A percentile compares a stretch with the other conserved stretches of the same genome.
phyloP scores from a whole-genome alignment of 2,329 filamentous ascomycete species.

The Botryotinia narcissicola region DNA sequence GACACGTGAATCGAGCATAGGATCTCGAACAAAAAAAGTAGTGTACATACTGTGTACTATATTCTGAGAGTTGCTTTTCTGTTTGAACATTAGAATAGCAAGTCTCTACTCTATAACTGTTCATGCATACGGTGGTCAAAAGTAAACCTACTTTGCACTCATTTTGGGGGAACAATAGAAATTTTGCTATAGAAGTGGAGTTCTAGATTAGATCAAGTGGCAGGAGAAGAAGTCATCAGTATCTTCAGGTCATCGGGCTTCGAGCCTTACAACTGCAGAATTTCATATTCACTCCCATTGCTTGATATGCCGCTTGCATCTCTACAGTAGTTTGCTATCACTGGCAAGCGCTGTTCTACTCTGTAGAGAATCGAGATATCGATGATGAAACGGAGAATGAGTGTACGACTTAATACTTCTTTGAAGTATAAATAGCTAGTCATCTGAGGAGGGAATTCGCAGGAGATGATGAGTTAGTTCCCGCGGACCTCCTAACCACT shows the following conservation, averaged over 20 bases:
- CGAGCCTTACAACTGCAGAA: not conserved
- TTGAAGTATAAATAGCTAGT: not conserved
- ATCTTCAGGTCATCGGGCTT: too few species aligned
- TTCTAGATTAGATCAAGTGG: too few species aligned
- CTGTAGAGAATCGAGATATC: not conserved
- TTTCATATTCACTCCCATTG: not conserved
- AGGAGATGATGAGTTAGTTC: too few species aligned
- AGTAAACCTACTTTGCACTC: not conserved
- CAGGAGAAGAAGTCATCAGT: too few species aligned
- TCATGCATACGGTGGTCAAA: not conserved
- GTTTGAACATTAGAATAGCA: not conserved
- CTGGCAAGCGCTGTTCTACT: not conserved
- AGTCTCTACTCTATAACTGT: not conserved
- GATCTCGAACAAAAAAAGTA: not conserved
- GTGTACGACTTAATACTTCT: not conserved
- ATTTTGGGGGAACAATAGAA: not conserved
- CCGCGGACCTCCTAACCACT: too few species aligned
- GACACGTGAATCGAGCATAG: not conserved
- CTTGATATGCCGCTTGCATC: not conserved
- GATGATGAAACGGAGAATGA: not conserved
- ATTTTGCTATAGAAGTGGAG: not conserved
- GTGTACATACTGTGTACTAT: not conserved
- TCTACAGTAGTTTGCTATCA: not conserved
- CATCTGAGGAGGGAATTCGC: not conserved
- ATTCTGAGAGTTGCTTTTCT: not conserved